Base-by-base conservation (phyloP, 2,329 filamentous ascomycete genomes). In the Dothidotthia symphoricarpi region DNA sequence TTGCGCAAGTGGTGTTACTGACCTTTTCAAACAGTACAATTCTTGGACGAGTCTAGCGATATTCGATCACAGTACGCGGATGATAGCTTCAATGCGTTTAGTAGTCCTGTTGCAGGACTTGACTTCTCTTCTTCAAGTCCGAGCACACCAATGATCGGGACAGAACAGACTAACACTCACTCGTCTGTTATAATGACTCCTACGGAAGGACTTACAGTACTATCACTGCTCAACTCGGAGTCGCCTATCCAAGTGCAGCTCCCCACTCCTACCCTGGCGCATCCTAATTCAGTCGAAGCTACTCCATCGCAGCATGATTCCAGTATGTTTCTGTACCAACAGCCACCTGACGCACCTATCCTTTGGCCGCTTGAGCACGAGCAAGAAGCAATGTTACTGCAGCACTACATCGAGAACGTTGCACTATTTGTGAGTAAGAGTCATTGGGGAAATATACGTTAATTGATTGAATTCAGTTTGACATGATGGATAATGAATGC, bases 321-420 rank as follows among this genome's bases (percentile, higher is more conserved):
- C 24, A 47, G 35, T 24, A 57, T 49, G 0, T 61, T 64, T 31
- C 51, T 59, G 6, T 57, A 62, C 34, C 56, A 66, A 19, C 61
- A 61, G 16, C 45, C 53, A 13, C 56, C 58, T 6, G 49, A 53
- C 5, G 55, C 47, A 28, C 55, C 59, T 13, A 57, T 64, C 6
- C 33, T 65, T 13, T 66, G 62, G 63, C 63, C 64, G 1, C 35
- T 66, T 8, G 55, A 63, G 28, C 55, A 60, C 24, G 64, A 67
- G 30, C 61, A 64, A 31, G 64, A 67, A 28, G 63, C 63, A 4
- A 66, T 63, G 59, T 45, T 67, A 11, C 44, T 66, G 2, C 57
- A 57, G 25, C 61, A 66, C 36, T 67, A 65, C 26, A 57, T 67
- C 15, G 61, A 66, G 17, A 56, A 66, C 19, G 57, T 66, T 26